These are phyloP conservation scores for Zygoascus hellenicus DNA, from an alignment of 1,139 yeast genomes.

Conservation along the genomic window DNA sequence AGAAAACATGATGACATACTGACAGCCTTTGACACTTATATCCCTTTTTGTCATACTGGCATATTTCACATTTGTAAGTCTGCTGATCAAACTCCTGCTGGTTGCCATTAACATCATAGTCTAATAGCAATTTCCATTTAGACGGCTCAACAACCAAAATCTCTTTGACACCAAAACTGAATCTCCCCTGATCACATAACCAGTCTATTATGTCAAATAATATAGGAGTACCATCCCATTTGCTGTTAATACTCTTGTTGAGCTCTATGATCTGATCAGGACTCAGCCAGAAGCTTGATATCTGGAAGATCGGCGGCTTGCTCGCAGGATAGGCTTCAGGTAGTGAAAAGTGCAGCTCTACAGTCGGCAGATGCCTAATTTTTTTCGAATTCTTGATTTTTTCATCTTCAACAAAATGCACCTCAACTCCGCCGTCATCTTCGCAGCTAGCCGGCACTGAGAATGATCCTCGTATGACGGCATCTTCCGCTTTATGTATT, in stretches of 20 bases:
- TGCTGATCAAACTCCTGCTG: slow-evolving; percentile 34
- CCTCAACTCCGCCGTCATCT: neutral
- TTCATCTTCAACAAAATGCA: no score
- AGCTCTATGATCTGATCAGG: slow-evolving; percentile 29
- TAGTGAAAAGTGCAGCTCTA: slow-evolving; percentile 19
- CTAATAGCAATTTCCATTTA: slow-evolving; percentile 24
- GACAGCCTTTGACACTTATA: slow-evolving; percentile 39
- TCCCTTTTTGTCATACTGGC: slow-evolving; percentile 52
- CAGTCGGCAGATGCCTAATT: slow-evolving; percentile 22
- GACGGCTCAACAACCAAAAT: slow-evolving; percentile 8
- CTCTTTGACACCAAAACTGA: slow-evolving; percentile 9
- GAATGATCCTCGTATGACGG: neutral
- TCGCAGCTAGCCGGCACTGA: neutral
- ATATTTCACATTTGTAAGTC: slow-evolving; percentile 53
- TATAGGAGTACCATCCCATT: slow-evolving; percentile 41
- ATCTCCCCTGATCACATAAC: slow-evolving; percentile 33
- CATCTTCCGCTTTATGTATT: neutral
- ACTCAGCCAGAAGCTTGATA: slow-evolving; percentile 25
- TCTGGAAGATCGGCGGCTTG: slow-evolving; percentile 22
- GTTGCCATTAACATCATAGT: slow-evolving; percentile 23
- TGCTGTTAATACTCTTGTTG: slow-evolving; percentile 16
- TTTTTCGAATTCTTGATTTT: no score
- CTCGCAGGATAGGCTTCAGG: slow-evolving; percentile 21
- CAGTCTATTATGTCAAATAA: slow-evolving; percentile 45
- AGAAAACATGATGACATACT: slow-evolving; percentile 49